Evolutionary conservation across 768 basidiomycete genomes (phyloP).

Genomic region (Calocera viscosa): DNA sequence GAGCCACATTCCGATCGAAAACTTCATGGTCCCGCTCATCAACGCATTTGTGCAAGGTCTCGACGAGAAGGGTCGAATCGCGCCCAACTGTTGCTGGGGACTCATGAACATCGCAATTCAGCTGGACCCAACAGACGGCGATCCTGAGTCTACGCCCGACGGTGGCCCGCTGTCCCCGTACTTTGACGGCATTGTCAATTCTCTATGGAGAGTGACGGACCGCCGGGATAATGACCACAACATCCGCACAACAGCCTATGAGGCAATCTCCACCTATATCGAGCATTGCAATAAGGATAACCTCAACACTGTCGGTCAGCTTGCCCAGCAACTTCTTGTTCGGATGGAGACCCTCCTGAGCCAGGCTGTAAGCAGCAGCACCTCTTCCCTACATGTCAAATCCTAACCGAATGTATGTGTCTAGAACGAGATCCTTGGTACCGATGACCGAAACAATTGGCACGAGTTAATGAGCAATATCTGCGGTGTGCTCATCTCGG

Average conservation of each 20-base stretch:
- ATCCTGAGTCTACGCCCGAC: slow-evolving; percentile 40
- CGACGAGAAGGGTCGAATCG: slow-evolving; percentile 68
- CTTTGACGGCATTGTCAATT: slow-evolving; percentile 74
- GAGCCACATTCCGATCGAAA: slow-evolving; percentile 72
- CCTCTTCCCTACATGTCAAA: neutral
- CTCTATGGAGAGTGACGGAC: slow-evolving; percentile 69
- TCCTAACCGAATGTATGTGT: neutral
- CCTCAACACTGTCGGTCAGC: slow-evolving; percentile 68
- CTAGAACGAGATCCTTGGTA: slow-evolving; percentile 84
- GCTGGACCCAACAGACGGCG: slow-evolving; percentile 57
- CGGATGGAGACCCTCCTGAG: slow-evolving; percentile 79
- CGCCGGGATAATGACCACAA: slow-evolving; percentile 81
- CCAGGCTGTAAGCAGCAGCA: slow-evolving; percentile 52
- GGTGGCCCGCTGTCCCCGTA: slow-evolving; percentile 71
- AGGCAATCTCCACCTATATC: slow-evolving; percentile 81
- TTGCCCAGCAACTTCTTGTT: slow-evolving; percentile 65
- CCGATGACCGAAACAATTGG: slow-evolving; percentile 97
- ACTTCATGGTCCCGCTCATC: slow-evolving; percentile 72
- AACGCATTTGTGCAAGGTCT: slow-evolving; percentile 72
- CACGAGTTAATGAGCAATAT: slow-evolving; percentile 95
- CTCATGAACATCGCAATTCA: slow-evolving; percentile 93
- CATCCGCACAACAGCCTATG: slow-evolving; percentile 89
- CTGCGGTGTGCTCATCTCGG: slow-evolving; percentile 78
- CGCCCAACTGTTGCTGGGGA: slow-evolving; percentile 91
- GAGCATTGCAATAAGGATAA: slow-evolving; percentile 68